These are phyloP conservation scores for Stramenopiles sp. DNA, from an alignment of 352 stramenopile species.

Conservation along the genomic window DNA sequence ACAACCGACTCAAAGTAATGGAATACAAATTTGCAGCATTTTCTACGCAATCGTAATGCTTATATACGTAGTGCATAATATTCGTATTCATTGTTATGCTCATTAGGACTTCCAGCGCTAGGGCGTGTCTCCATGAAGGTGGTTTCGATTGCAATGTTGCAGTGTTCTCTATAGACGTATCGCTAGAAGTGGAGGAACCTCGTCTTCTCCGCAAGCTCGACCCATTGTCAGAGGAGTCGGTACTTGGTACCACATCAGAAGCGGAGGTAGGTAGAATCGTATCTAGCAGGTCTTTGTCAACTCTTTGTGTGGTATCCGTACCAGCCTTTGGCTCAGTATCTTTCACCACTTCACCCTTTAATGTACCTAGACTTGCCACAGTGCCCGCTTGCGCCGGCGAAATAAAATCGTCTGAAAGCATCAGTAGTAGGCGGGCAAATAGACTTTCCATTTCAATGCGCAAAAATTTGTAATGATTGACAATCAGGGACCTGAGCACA, in stretches of 20 bases:
- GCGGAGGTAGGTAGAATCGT: no score
- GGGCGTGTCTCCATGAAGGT: neutral
- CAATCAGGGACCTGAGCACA: neutral
- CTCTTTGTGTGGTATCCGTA: no score
- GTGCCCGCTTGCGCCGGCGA: no score
- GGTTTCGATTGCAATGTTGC: neutral
- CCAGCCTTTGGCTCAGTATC: no score
- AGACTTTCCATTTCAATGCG: neutral
- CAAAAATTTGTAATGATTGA: neutral
- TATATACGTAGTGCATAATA: neutral
- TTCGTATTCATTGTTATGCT: neutral
- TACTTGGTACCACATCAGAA: no score
- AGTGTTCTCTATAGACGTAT: no score
- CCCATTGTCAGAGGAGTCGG: no score
- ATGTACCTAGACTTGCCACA: no score
- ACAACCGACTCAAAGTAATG: neutral
- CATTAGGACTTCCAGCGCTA: neutral
- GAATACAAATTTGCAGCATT: neutral
- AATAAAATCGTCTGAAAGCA: neutral
- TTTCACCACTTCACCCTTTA: no score
- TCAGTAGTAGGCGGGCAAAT: neutral
- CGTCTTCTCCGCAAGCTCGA: no score
- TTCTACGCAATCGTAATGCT: neutral
- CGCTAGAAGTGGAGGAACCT: no score
- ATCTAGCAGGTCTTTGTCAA: no score